Base-by-base conservation (phyloP, 2,329 filamentous ascomycete species). In the Pseudogymnoascus sp. region DNA sequence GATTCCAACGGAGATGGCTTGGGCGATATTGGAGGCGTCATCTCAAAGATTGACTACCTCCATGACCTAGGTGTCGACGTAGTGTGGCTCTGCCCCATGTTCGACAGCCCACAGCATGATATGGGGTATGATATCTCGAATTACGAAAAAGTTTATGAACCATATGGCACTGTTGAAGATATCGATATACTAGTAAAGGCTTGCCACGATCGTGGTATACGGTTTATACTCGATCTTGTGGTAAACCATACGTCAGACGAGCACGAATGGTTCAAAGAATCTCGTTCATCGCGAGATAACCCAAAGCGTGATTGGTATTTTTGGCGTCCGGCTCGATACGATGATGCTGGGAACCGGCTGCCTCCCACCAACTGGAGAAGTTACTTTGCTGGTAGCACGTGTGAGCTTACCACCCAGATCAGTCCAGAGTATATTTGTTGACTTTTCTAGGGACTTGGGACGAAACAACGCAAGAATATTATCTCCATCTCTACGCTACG, bases 171-270 rank as follows among this genome's bases (percentile, higher is more conserved):
- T 0, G 77, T 91, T 7, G 77, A 79, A 64, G 87, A 91, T 70
- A 82, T 89, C 60, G 85, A 90, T 64, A 74, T 76, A 0, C 73
- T 91, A 36, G 85, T 89, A 60, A 71, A 79, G 26, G 82, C 82
- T 53, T 80, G 83, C 42, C 86, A 88, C 65, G 74, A 79, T 15
- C 80, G 86, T 3, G 85, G 82, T 2, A 89, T 92, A 83, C 85
- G 83, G 67, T 75, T 92, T 10, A 85, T 93, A 64, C 81, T 92
- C 64, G 89, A 93, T 70, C 78, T 93, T 2, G 89, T 93, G 1
- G 82, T 92, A 66, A 93, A 92, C 68, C 89, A 93, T 72, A 91
- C 88, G 0, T 88, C 85, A 2, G 83, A 88, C 67, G 80, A 89
- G 71, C 87, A 90, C 69, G 78, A 80, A 3, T 92, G 84, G 84